phyloP scores from a whole-genome alignment of 1,284 basidiomycete species.

The Flammula alnicola region DNA sequence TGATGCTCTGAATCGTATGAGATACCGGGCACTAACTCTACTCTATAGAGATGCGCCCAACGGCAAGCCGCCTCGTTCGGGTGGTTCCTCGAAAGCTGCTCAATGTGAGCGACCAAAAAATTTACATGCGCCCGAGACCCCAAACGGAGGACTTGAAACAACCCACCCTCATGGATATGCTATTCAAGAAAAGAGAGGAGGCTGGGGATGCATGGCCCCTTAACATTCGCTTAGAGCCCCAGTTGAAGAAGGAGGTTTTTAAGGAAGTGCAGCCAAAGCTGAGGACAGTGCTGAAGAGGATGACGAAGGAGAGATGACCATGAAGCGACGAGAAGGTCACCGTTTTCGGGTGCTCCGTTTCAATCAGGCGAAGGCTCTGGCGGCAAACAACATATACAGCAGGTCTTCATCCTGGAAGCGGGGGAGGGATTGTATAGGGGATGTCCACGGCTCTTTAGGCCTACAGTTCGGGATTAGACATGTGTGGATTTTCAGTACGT shows the following conservation, averaged over 20 bases:
- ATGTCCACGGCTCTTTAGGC: background rate
- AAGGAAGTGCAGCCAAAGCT: conserved; percentile 40
- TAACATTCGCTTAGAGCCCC: conserved; percentile 47
- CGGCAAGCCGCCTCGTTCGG: conserved; percentile 36
- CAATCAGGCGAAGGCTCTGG: background rate
- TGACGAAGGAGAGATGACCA: conserved; percentile 43
- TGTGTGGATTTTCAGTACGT: conserved; percentile 5
- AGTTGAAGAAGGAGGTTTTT: conserved; percentile 41
- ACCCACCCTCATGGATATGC: conserved; percentile 37
- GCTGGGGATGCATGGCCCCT: conserved; percentile 40
- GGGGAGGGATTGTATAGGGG: background rate
- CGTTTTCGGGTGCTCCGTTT: background rate
- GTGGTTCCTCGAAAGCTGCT: conserved; percentile 38
- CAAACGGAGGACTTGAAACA: conserved; percentile 36
- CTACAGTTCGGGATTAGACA: background rate
- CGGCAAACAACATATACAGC: too few relatives aligned
- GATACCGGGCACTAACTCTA: too few relatives aligned
- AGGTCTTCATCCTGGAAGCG: conserved; percentile 1
- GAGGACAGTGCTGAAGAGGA: conserved; percentile 39
- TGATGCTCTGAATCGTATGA: too few relatives aligned
- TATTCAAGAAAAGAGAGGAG: conserved; percentile 35
- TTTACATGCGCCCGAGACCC: conserved; percentile 37
- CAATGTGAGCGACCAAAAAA: conserved; percentile 30
- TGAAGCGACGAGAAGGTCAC: background rate
- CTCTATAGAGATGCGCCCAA: conserved; percentile 40